Evolutionary conservation across 805 yeast genomes (phyloP).

Genomic region (Yarrowia yakushimensis): DNA sequence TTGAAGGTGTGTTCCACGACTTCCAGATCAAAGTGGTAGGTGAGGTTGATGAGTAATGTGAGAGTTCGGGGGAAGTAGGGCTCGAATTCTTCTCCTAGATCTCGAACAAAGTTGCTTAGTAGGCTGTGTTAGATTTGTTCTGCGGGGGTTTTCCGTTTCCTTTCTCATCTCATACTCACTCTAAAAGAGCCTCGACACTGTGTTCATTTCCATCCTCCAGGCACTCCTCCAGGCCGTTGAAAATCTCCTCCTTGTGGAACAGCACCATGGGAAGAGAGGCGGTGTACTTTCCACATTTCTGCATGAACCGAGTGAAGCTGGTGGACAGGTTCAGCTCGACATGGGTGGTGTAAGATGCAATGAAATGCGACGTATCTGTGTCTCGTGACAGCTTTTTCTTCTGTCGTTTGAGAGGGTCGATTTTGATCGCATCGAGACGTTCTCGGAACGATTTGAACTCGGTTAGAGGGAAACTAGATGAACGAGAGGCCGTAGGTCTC

Average conservation of each 20-base stretch:
- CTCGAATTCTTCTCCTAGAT: conserved; percentile 86
- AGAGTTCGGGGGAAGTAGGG: conserved; percentile 59
- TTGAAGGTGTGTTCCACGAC: conserved; percentile 77
- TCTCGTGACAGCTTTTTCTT: conserved; percentile 33
- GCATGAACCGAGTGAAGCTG: conserved; percentile 60
- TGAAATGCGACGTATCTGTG: conserved; percentile 56
- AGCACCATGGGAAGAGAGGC: conserved; percentile 79
- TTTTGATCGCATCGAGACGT: conserved; percentile 74
- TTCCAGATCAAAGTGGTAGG: conserved; percentile 43
- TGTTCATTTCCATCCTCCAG: conserved; percentile 58
- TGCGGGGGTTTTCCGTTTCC: not conserved
- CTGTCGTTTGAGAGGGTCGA: conserved; percentile 57
- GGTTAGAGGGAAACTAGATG: not conserved
- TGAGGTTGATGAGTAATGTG: conserved; percentile 47
- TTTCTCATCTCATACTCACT: conserved; percentile 37
- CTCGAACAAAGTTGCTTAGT: conserved; percentile 82
- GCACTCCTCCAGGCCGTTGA: conserved; percentile 47
- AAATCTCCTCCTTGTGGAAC: conserved; percentile 64
- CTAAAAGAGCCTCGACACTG: conserved; percentile 77
- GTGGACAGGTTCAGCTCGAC: conserved; percentile 77
- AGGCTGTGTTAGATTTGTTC: conserved; percentile 35
- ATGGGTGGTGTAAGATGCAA: conserved; percentile 82
- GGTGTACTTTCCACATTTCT: conserved; percentile 50
- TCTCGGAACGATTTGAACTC: conserved; percentile 58
- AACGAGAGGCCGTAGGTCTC: not conserved